Base-by-base conservation (phyloP, 768 basidiomycete genomes). In the Stropharia rugosoannulata region DNA sequence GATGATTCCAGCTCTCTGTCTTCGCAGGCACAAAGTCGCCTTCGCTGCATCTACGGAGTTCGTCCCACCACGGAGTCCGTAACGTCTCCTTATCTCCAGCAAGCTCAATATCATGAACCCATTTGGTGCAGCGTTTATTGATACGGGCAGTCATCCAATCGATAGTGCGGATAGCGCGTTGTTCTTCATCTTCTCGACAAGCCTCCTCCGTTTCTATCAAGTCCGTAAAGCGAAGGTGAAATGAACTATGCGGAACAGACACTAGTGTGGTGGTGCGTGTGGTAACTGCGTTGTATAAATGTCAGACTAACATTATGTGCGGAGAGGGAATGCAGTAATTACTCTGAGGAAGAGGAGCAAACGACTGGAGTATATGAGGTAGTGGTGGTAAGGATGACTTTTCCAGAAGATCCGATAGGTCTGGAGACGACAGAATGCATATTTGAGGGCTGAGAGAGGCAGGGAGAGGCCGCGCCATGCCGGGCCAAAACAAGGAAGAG, bases 21-120 rank as follows among this genome's bases (percentile, higher is more conserved):
- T 78, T 85, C 35, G 81, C 82, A 9, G 92, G 92, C 9, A 86
- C 75, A 68, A 83, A 77, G 64, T 93, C 90, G 0, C 89, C 90
- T 66, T 93, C 87, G 1, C 80, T 78, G 68, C 92, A 94, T 10
- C 83, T 78, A 62, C 80, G 77, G 38, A 94, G 77, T 66, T 94
- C 92, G 59, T 91, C 87, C 92, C 92, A 94, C 92, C 92, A 94
- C 1, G 90, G 91, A 9, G 89, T 84, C 48, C 81, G 74, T 42
- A 73, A 72, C 43, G 78, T 75, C 10, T 72, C 75, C 44, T 78
- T 79, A 13, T 73, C 66, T 1, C 55, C 73, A 3, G 70, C 56
- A 29, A 70, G 75, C 56, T 89, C 83, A 42, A 85, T 65, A 63
- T 89, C 84, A 40, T 85, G 82, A 29, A 90, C 78, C 92, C 92